A percentile compares a stretch with the other conserved stretches of the same genome.
phyloP scores from a whole-genome alignment of 768 basidiomycete genomes.

The Glaciozyma martinii region DNA sequence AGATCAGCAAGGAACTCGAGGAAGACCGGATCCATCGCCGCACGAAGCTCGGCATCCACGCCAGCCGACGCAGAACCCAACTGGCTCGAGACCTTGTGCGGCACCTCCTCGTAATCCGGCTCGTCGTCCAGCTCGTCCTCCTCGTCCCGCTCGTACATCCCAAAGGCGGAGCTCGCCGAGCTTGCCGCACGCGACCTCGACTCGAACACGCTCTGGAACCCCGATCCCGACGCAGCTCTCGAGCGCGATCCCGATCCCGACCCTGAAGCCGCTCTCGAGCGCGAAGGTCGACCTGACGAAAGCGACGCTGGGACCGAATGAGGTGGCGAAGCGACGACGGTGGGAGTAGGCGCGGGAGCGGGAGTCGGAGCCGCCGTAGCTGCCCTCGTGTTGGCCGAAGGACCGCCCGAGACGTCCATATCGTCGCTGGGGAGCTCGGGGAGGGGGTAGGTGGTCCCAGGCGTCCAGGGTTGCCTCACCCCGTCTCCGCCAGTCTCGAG shows the following conservation, averaged over 20 bases:
- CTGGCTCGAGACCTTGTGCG: slow-evolving; percentile 9
- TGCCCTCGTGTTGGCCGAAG: not conserved
- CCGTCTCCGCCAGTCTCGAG: no score
- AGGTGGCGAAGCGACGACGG: slow-evolving; percentile 6
- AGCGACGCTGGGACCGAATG: not conserved
- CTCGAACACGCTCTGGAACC: slow-evolving; percentile 28
- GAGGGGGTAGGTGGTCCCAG: no score
- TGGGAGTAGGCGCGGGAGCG: not conserved
- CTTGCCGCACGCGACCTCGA: slow-evolving; percentile 20
- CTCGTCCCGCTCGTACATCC: slow-evolving; percentile 25
- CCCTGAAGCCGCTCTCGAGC: slow-evolving; percentile 24
- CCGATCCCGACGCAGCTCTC: slow-evolving; percentile 26
- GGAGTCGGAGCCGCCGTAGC: not conserved
- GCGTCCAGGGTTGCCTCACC: not conserved
- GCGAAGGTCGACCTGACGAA: slow-evolving; percentile 16
- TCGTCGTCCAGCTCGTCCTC: slow-evolving; percentile 25
- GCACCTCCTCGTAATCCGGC: slow-evolving; percentile 16
- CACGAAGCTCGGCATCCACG: slow-evolving; percentile 56
- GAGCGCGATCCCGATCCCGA: slow-evolving; percentile 29
- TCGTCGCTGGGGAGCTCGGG: no score
- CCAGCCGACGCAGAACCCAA: slow-evolving; percentile 24
- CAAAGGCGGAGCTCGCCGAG: slow-evolving; percentile 26
- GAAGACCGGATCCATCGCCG: slow-evolving; percentile 81
- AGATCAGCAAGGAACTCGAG: slow-evolving; percentile 75
- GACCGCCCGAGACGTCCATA: not conserved